A percentile compares a stretch with the other conserved stretches of the same genome.
These are phyloP conservation scores for Trichomonas tenax DNA, from an alignment of 208 protist species.

Conservation along the genomic window DNA sequence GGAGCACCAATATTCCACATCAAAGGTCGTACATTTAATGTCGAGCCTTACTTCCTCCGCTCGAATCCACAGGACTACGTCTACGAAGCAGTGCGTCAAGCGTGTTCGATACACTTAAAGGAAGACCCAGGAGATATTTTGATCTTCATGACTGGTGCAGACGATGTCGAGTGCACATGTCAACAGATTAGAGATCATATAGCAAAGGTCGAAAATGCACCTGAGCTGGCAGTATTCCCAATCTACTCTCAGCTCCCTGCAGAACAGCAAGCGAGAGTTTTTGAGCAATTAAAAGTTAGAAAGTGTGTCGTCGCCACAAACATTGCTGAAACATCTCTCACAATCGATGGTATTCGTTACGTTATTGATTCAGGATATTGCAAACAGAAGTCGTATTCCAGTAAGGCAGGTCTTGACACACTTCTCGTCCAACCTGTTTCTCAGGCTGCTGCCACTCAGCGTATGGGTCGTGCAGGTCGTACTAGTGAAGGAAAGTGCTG, in stretches of 20 bases:
- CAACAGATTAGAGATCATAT: conserved; percentile 26
- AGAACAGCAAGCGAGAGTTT: conserved; percentile 58
- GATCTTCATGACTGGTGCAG: conserved; percentile 98
- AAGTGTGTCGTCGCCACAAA: conserved; percentile 98
- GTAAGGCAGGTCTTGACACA: conserved; percentile 19
- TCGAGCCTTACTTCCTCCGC: conserved; percentile 24
- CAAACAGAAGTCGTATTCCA: conserved; percentile 75
- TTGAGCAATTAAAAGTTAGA: conserved; percentile 42
- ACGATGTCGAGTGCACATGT: conserved; percentile 81
- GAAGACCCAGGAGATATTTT: conserved; percentile 88
- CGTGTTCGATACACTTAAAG: conserved; percentile 43
- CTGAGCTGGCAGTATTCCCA: conserved; percentile 57
- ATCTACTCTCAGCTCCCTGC: conserved; percentile 73
- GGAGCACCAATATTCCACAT: conserved; percentile 70
- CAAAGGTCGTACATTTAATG: conserved; percentile 79
- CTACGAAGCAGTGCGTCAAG: conserved; percentile 30
- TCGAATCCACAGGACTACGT: conserved; percentile 32
- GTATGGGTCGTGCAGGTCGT: conserved; percentile 73
- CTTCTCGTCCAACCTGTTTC: conserved; percentile 73
- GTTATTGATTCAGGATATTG: conserved; percentile 83
- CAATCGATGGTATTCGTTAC: conserved; percentile 80
- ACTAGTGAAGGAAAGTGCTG: conserved; percentile 62
- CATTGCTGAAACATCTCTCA: conserved; percentile 97
- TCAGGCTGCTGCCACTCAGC: conserved; percentile 85
- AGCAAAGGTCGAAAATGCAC: conserved; percentile 32